These are phyloP conservation scores for Malassezia cuniculi DNA, from an alignment of 1,284 basidiomycete species.

Conservation along the genomic window DNA sequence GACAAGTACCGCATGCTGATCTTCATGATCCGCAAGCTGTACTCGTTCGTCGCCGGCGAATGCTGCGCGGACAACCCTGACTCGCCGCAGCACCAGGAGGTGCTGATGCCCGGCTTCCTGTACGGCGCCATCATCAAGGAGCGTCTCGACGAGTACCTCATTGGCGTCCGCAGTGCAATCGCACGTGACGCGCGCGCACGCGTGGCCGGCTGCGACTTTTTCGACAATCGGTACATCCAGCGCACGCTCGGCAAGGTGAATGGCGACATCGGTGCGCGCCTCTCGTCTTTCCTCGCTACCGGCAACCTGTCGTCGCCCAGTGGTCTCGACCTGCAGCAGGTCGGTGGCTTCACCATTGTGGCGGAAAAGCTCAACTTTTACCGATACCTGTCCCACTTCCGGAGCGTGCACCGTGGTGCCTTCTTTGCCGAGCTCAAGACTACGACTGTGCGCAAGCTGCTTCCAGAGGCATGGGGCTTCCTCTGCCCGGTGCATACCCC, in stretches of 20 bases:
- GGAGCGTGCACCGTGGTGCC: slow-evolving; percentile 95
- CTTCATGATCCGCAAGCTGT: slow-evolving; percentile 96
- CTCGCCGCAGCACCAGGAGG: slow-evolving; percentile 96
- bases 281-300: slow-evolving; percentile 91
- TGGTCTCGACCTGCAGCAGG: slow-evolving; percentile 91
- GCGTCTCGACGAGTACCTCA: slow-evolving; percentile 78
- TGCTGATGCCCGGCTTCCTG: slow-evolving; percentile 79
- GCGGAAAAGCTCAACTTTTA: slow-evolving; percentile 99
- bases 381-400: slow-evolving; percentile 95
- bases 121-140: slow-evolving; percentile 99
- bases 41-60: slow-evolving; percentile 75
- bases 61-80: slow-evolving; percentile 94
- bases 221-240: slow-evolving; percentile 69
- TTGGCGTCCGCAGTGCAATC: slow-evolving; percentile 62
- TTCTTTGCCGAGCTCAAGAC: slow-evolving; percentile 99
- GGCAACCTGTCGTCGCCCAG: slow-evolving; percentile 90
- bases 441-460: slow-evolving; percentile 86
- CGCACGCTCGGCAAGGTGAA: slow-evolving; percentile 67
- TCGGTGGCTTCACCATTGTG: slow-evolving; percentile 92
- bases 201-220: slow-evolving; percentile 62
- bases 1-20: slow-evolving; percentile 95
- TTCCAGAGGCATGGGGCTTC: slow-evolving; percentile 99
- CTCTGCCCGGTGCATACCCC: slow-evolving; percentile 97
- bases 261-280: slow-evolving; percentile 78
- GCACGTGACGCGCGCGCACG: slow-evolving; percentile 63